These are phyloP conservation scores for Fusarium incarnatum DNA, from an alignment of 2,329 filamentous ascomycete genomes.

Conservation along the genomic window DNA sequence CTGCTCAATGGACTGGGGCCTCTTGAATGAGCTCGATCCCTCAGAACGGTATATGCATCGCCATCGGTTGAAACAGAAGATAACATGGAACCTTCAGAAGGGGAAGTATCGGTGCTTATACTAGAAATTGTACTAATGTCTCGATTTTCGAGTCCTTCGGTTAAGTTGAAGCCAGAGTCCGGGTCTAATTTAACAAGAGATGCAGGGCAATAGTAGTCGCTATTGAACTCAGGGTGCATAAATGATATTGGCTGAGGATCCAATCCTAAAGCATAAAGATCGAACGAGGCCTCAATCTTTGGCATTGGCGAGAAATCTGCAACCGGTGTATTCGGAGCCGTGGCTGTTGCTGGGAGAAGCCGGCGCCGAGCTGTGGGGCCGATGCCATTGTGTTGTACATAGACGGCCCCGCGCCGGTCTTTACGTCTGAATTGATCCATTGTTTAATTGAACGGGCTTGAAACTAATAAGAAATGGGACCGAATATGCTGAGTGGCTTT, in stretches of 20 bases:
- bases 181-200: constrained; percentile 28
- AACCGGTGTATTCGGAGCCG: constrained; percentile 13
- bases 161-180: constrained; percentile 13
- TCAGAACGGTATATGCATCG: constrained; percentile 38
- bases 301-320: neutral
- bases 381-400: constrained; percentile 8
- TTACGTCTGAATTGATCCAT: constrained; percentile 25
- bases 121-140: constrained; percentile 42
- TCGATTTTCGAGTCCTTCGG: constrained; percentile 8
- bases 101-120: constrained; percentile 45
- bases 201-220: constrained; percentile 25
- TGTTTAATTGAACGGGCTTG: neutral
- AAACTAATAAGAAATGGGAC: neutral
- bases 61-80: constrained; percentile 50
- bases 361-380: constrained; percentile 33
- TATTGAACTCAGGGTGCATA: constrained; percentile 14
- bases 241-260: neutral
- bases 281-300: neutral
- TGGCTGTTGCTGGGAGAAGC: constrained; percentile 15
- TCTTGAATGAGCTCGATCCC: constrained; percentile 29
- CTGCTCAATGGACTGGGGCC: constrained; percentile 43
- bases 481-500: constrained; percentile 1
- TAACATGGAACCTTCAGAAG: constrained; percentile 47
- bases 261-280: neutral
- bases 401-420: constrained; percentile 18